phyloP scores from a whole-genome alignment of 257 asterid species.

The Osmanthus fragrans region DNA sequence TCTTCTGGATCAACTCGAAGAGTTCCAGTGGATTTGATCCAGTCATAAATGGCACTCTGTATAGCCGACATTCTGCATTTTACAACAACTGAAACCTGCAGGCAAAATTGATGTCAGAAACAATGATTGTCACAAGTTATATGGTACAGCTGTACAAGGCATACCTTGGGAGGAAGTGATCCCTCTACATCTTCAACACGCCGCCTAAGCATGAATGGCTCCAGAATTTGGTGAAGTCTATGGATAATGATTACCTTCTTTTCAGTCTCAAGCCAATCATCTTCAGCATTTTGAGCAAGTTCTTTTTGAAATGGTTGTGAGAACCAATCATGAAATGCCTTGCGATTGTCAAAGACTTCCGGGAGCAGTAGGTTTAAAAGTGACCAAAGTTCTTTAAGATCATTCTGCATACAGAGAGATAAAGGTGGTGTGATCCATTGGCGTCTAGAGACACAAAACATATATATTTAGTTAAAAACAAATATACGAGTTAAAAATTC shows the following conservation, averaged over 20 bases:
- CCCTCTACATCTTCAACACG: constrained; percentile 99
- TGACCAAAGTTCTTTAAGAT: constrained; percentile 99
- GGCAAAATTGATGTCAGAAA: constrained; percentile 36
- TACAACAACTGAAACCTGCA: constrained; percentile 91
- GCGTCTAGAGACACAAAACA: background rate
- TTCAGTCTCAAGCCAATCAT: constrained; percentile 99
- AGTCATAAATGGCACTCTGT: constrained; percentile 92
- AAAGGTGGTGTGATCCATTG: constrained; percentile 1
- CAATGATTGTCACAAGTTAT: constrained; percentile 12
- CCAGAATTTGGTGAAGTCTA: constrained; percentile 96
- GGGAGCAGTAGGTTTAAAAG: constrained; percentile 94
- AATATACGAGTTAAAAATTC: background rate
- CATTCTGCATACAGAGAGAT: constrained; percentile 65
- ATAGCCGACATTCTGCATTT: constrained; percentile 97
- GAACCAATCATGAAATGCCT: constrained; percentile 99
- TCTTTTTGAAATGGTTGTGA: constrained; percentile 97
- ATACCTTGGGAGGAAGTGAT: constrained; percentile 99
- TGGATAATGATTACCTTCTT: constrained; percentile 97
- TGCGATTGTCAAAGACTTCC: constrained; percentile 93
- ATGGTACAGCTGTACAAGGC: constrained; percentile 22
- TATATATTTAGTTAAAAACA: background rate
- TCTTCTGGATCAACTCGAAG: constrained; percentile 98
- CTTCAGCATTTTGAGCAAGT: constrained; percentile 83
- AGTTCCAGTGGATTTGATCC: constrained; percentile 97
- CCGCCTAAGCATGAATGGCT: constrained; percentile 99